phyloP scores from a whole-genome alignment of 352 stramenopile genomes.

The Pythium catenulatum region DNA sequence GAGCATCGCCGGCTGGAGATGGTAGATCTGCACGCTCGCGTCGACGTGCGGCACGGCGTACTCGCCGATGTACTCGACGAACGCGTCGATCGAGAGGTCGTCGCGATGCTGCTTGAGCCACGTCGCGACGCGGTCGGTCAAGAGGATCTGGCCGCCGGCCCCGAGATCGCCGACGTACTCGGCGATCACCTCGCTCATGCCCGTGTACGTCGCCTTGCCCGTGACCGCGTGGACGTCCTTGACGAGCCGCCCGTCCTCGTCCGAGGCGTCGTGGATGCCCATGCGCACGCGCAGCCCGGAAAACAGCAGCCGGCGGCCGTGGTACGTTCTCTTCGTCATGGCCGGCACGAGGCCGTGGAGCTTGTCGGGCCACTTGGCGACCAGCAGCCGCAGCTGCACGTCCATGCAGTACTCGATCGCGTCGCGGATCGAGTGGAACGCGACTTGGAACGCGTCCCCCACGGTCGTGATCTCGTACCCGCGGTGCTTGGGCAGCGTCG shows the following conservation, averaged over 20 bases:
- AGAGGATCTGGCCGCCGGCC: conserved; percentile 58
- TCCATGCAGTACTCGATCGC: conserved; percentile 67
- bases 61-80: conserved; percentile 60
- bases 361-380: conserved; percentile 79
- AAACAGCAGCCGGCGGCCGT: conserved; percentile 41
- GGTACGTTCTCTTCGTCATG: conserved; percentile 66
- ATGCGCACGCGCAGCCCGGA: conserved; percentile 63
- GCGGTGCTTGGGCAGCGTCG: conserved; percentile 65
- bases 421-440: conserved; percentile 82
- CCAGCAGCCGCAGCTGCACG: conserved; percentile 55
- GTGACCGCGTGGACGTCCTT: conserved; percentile 49
- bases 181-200: conserved; percentile 51
- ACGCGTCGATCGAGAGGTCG: conserved; percentile 26
- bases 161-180: conserved; percentile 53
- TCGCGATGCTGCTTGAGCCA: conserved; percentile 54
- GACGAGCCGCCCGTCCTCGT: neutral
- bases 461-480: conserved; percentile 88
- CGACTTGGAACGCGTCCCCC: conserved; percentile 84
- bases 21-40: conserved; percentile 65
- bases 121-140: conserved; percentile 49
- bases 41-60: conserved; percentile 68
- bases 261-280: conserved; percentile 50
- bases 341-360: conserved; percentile 73
- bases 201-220: conserved; percentile 46
- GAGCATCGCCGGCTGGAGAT: conserved; percentile 60